A percentile compares a stretch with the other conserved stretches of the same genome.
These are phyloP conservation scores for Colletotrichum caudatum DNA, from an alignment of 2,329 filamentous ascomycete genomes.

Conservation along the genomic window DNA sequence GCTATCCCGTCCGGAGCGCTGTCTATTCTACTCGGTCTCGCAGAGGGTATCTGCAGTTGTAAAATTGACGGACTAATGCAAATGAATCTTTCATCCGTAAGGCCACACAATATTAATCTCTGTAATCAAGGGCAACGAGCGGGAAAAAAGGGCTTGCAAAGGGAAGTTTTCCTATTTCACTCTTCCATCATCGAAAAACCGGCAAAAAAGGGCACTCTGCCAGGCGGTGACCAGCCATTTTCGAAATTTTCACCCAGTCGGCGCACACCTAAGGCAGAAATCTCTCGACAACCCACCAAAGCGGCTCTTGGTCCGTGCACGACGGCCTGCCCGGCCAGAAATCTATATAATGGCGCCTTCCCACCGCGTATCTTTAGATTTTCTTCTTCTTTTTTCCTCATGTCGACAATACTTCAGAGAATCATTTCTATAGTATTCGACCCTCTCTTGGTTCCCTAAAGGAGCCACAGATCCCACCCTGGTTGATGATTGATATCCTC, in stretches of 20 bases:
- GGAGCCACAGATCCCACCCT: constrained; percentile 95
- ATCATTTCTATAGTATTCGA: constrained; percentile 99
- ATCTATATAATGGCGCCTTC: constrained; percentile 56
- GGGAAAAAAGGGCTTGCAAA: background rate
- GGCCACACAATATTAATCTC: background rate
- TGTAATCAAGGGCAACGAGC: background rate
- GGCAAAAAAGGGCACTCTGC: constrained; percentile 12
- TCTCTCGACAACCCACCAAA: background rate
- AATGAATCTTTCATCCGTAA: background rate
- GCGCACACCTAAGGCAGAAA: constrained; percentile 26
- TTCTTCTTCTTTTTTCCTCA: constrained; percentile 63
- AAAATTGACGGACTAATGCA: background rate
- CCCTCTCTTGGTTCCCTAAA: constrained; percentile 91
- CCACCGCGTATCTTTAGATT: constrained; percentile 50
- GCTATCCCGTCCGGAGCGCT: background rate
- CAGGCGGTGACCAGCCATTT: constrained; percentile 34
- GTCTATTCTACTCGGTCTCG: background rate
- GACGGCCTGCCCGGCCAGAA: background rate
- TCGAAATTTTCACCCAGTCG: constrained; percentile 22
- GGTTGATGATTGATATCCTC: constrained; percentile 95
- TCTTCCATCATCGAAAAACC: constrained; percentile 4
- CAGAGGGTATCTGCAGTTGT: too few species aligned
- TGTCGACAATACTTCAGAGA: constrained; percentile 79
- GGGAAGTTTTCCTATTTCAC: background rate
- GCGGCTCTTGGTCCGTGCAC: constrained; percentile 20